Conservation (phyloP, 1,139 yeast genomes). For the Meyerozyma guilliermondii region DNA sequence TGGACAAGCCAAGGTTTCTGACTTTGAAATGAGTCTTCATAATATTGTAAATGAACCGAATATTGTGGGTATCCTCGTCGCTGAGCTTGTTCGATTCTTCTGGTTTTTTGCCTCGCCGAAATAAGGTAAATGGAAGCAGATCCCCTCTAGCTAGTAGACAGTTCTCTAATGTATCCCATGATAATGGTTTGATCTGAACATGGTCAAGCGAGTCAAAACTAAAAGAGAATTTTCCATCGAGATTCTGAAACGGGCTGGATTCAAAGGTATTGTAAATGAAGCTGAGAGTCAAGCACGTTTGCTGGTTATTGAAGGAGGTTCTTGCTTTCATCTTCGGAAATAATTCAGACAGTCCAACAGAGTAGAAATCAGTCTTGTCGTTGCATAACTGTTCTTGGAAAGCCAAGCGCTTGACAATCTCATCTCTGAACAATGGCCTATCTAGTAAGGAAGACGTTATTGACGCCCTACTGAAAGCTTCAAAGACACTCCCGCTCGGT, state of each 20-base stretch:
- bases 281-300: conserved; percentile 33
- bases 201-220: conserved; percentile 25
- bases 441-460: conserved; percentile 2
- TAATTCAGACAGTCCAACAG: conserved; percentile 9
- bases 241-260: conserved; percentile 27
- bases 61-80: conserved; percentile 26
- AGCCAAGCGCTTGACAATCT: conserved; percentile 9
- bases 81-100: conserved; percentile 6
- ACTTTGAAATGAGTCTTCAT: conserved; percentile 28
- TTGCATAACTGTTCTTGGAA: conserved; percentile 12
- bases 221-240: conserved; percentile 19
- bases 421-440: conserved; percentile 9
- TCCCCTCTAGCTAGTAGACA: conserved; percentile 25
- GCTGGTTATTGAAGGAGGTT: background rate
- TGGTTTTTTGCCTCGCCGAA: conserved; percentile 9
- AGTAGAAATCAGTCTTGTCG: conserved; percentile 6
- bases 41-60: conserved; percentile 29
- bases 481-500: conserved; percentile 23
- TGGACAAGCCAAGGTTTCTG: conserved; percentile 31
- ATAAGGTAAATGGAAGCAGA: conserved; percentile 26
- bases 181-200: conserved; percentile 19
- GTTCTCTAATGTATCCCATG: conserved; percentile 18
- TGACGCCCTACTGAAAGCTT: conserved; percentile 2
- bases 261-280: conserved; percentile 31
- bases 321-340: background rate